These are phyloP conservation scores for Ramularia endophylla DNA, from an alignment of 2,329 filamentous ascomycete genomes.

Conservation along the genomic window DNA sequence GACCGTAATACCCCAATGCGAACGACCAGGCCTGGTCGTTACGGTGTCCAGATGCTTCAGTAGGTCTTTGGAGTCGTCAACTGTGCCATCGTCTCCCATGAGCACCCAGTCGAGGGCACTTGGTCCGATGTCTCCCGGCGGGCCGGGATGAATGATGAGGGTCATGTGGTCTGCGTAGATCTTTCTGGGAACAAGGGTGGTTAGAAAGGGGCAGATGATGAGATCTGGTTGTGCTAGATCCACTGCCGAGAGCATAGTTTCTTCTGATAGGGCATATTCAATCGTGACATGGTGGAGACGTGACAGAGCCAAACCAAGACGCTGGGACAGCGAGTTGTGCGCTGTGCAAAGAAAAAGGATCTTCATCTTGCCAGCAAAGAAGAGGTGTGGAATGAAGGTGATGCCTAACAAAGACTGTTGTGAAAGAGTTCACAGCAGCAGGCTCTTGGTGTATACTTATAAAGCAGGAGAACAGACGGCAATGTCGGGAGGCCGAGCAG, in stretches of 20 bases:
- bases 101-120: constrained; percentile 40
- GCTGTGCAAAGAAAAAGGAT: constrained; percentile 43
- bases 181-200: constrained; percentile 32
- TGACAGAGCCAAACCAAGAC: constrained; percentile 34
- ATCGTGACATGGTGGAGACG: constrained; percentile 35
- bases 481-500: too few species aligned
- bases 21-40: constrained; percentile 29
- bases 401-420: neutral
- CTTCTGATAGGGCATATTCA: constrained; percentile 33
- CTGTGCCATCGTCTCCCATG: constrained; percentile 38
- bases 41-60: constrained; percentile 25
- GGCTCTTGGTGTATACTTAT: neutral
- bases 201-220: constrained; percentile 41
- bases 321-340: constrained; percentile 41
- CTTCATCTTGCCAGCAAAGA: constrained; percentile 27
- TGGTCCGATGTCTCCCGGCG: constrained; percentile 39
- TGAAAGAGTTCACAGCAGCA: neutral
- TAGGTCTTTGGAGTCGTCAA: constrained; percentile 27
- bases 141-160: constrained; percentile 39
- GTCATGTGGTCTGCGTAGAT: constrained; percentile 36
- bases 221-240: constrained; percentile 34
- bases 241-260: constrained; percentile 36
- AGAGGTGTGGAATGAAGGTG: neutral
- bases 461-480: too few species aligned
- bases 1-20: constrained; percentile 39